A percentile compares a stretch with the other conserved stretches of the same genome.
phyloP scores from a whole-genome alignment of 2,329 filamentous ascomycete genomes.

The Hymenoscyphus scutula region DNA sequence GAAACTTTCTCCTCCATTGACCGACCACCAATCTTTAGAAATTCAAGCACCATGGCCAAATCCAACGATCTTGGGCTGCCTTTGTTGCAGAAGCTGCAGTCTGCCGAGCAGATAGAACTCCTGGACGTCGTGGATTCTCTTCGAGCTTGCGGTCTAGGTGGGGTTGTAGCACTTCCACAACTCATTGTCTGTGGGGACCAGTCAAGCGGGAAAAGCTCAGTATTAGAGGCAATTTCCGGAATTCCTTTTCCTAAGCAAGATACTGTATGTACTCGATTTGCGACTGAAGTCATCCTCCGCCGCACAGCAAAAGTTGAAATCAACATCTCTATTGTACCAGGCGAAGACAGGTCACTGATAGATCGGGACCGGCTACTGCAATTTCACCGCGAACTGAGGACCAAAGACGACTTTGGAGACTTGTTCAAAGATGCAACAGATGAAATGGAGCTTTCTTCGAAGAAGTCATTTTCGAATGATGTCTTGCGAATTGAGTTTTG shows the following conservation, averaged over 20 bases:
- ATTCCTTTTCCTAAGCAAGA: constrained; percentile 31
- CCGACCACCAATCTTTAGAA: too few relatives aligned
- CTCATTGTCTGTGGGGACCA: constrained; percentile 24
- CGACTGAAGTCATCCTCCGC: constrained; percentile 41
- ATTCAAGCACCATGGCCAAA: too few relatives aligned
- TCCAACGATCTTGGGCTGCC: too few relatives aligned
- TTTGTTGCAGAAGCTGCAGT: constrained; percentile 7
- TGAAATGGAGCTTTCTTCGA: constrained; percentile 11
- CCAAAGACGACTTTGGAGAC: constrained; percentile 16
- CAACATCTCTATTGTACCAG: constrained; percentile 20
- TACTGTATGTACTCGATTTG: constrained; percentile 35
- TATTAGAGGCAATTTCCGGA: constrained; percentile 22
- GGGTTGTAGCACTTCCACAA: constrained; percentile 29
- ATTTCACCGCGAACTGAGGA: constrained; percentile 20
- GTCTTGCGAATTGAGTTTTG: constrained; percentile 20
- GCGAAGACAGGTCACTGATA: constrained; percentile 13
- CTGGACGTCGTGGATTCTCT: constrained; percentile 27
- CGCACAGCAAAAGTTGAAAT: constrained; percentile 30
- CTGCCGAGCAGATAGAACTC: constrained; percentile 23
- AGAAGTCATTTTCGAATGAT: constrained; percentile 30
- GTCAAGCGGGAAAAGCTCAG: constrained; percentile 40
- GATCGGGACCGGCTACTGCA: constrained; percentile 15
- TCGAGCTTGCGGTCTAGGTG: constrained; percentile 24
- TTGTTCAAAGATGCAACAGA: constrained; percentile 24
- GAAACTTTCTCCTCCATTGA: too few relatives aligned